Evolutionary conservation across 75 land plant genomes (phyloP).

Genomic region (Pseudotsuga menziesii): DNA sequence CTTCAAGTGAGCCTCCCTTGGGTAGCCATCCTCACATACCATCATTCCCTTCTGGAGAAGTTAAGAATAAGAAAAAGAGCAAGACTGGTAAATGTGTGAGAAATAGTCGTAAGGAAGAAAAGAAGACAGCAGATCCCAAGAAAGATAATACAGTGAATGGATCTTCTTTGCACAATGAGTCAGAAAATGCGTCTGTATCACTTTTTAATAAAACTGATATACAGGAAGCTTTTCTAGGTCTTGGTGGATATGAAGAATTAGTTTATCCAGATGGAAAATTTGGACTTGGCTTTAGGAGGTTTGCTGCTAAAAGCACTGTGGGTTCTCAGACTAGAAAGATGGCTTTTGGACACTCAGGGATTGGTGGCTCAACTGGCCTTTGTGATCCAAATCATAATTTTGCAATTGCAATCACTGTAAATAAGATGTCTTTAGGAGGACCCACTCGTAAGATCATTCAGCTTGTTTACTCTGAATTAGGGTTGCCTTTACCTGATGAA

Average conservation of each 20-base stretch:
- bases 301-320: slow-evolving; percentile 7
- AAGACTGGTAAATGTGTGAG: slow-evolving; percentile 4
- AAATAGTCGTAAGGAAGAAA: slow-evolving; percentile 5
- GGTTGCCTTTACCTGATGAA: slow-evolving; percentile 62
- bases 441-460: slow-evolving; percentile 63
- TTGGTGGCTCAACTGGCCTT: slow-evolving; percentile 90
- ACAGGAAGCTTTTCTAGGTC: slow-evolving; percentile 77
- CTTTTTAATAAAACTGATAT: slow-evolving; percentile 51
- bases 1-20: slow-evolving; percentile 58
- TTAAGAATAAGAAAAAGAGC: slow-evolving; percentile 21
- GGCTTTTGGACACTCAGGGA: slow-evolving; percentile 87
- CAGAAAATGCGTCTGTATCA: neutral
- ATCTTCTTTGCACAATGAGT: neutral
- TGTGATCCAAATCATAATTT: slow-evolving; percentile 70
- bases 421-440: slow-evolving; percentile 78
- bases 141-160: neutral
- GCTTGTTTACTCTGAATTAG: slow-evolving; percentile 68
- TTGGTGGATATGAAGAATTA: slow-evolving; percentile 52
- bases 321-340: slow-evolving; percentile 25
- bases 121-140: slow-evolving; percentile 11
- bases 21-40: slow-evolving; percentile 87
- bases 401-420: slow-evolving; percentile 81
- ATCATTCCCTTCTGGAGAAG: slow-evolving; percentile 24
- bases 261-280: slow-evolving; percentile 47
- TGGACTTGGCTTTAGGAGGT: slow-evolving; percentile 84